These are phyloP conservation scores for Daldinia loculata DNA, from an alignment of 495 filamentous ascomycete species.

Conservation along the genomic window DNA sequence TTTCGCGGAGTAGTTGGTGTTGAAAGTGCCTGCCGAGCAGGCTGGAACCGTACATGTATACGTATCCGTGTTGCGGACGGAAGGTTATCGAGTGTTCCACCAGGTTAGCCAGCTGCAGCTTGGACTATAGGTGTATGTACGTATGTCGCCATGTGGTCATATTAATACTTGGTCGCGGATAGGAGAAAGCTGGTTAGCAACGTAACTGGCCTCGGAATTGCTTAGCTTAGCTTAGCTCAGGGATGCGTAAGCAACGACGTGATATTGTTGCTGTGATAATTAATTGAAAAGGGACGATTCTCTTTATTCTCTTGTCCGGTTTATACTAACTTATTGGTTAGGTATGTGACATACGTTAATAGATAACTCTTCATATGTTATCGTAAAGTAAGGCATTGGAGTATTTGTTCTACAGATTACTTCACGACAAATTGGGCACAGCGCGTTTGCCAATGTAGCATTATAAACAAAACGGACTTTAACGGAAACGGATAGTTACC, in stretches of 20 bases:
- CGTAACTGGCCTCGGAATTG: too few species aligned
- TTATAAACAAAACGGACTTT: too few species aligned
- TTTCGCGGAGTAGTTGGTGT: constrained; percentile 30
- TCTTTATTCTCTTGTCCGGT: background rate
- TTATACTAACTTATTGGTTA: background rate
- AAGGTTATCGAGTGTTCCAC: background rate
- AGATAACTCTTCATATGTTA: too few species aligned
- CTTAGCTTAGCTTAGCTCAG: background rate
- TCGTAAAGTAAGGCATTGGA: too few species aligned
- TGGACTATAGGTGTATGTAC: background rate
- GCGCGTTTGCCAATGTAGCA: too few species aligned
- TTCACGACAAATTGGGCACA: too few species aligned
- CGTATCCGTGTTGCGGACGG: background rate
- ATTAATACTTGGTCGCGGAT: background rate
- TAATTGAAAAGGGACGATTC: background rate
- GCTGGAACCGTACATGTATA: background rate
- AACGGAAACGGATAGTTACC: too few species aligned
- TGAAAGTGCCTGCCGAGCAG: background rate
- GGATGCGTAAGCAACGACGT: background rate
- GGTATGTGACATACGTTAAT: too few species aligned
- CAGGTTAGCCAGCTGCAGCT: background rate
- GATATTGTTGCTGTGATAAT: background rate
- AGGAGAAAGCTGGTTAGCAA: background rate
- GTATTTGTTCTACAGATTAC: too few species aligned
- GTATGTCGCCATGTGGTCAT: background rate